Conservation (phyloP, 805 yeast species). For the Hanseniaspora clermontiae region DNA sequence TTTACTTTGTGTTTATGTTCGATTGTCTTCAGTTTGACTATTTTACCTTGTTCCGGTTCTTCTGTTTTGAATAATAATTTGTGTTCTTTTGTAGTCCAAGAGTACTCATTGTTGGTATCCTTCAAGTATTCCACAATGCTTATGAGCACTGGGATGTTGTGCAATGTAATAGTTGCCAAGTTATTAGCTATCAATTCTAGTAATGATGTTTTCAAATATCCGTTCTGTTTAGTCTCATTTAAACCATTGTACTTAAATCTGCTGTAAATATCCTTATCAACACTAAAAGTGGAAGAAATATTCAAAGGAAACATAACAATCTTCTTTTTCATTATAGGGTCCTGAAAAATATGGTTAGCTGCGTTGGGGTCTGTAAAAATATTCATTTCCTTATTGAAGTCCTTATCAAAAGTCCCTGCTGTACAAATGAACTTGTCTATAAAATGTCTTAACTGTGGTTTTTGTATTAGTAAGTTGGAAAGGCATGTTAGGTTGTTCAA, state of each 20-base stretch:
- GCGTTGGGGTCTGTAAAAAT: slow-evolving; percentile 66
- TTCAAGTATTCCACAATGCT: slow-evolving; percentile 33
- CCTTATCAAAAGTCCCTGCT: slow-evolving; percentile 51
- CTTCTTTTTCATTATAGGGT: slow-evolving; percentile 36
- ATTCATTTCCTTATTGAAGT: slow-evolving; percentile 51
- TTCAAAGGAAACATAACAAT: slow-evolving; percentile 52
- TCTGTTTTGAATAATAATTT: slow-evolving; percentile 24
- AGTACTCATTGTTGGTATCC: slow-evolving; percentile 19
- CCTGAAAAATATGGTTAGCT: slow-evolving; percentile 43
- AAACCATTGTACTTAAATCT: not conserved
- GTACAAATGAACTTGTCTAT: slow-evolving; percentile 50
- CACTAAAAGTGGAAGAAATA: slow-evolving; percentile 50
- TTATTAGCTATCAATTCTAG: too few species aligned
- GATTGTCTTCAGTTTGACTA: slow-evolving; percentile 22
- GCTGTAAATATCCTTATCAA: not conserved
- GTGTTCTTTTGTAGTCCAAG: slow-evolving; percentile 20
- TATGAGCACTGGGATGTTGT: not conserved
- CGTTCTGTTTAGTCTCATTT: slow-evolving; percentile 25
- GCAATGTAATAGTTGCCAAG: not conserved
- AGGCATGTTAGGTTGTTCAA: slow-evolving; percentile 71
- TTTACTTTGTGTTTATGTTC: slow-evolving; percentile 12
- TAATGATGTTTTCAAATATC: not conserved
- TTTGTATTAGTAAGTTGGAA: slow-evolving; percentile 39
- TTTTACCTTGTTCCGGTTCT: slow-evolving; percentile 44
- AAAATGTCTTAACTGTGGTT: slow-evolving; percentile 41